phyloP scores from a whole-genome alignment of 441 rosid genomes.

The Aleurites moluccanus region DNA sequence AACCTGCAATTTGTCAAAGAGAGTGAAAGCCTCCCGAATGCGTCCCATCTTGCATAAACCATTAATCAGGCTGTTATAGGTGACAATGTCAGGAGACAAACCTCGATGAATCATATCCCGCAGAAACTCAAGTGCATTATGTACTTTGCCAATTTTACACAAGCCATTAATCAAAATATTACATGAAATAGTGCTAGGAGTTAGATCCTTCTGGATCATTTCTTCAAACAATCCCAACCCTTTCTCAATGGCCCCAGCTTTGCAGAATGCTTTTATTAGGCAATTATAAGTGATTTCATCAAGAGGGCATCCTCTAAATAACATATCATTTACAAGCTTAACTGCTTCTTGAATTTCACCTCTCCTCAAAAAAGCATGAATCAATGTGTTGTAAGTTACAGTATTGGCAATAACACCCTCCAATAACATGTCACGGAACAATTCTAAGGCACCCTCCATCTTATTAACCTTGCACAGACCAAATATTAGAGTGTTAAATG shows the following conservation, averaged over 20 bases:
- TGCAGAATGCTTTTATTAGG: conserved; percentile 66
- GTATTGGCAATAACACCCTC: conserved; percentile 81
- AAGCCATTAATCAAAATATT: conserved; percentile 72
- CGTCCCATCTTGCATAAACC: conserved; percentile 69
- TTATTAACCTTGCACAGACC: conserved; percentile 63
- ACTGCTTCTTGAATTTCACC: conserved; percentile 68
- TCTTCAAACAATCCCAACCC: conserved; percentile 73
- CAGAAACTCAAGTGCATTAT: conserved; percentile 58
- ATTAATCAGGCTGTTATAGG: conserved; percentile 73
- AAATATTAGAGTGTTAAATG: conserved; percentile 69
- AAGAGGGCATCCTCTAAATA: conserved; percentile 64
- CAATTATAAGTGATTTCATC: conserved; percentile 78
- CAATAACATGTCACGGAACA: conserved; percentile 62
- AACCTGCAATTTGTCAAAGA: conserved; percentile 56
- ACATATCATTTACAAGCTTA: conserved; percentile 77
- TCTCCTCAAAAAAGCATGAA: conserved; percentile 55
- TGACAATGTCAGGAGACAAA: conserved; percentile 66
- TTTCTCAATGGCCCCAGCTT: conserved; percentile 55
- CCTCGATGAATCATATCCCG: conserved; percentile 75
- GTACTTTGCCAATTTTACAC: conserved; percentile 57
- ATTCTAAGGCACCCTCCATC: conserved; percentile 55
- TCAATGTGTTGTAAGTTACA: conserved; percentile 77
- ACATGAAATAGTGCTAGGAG: conserved; percentile 60
- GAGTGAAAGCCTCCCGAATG: conserved; percentile 55
- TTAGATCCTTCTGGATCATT: conserved; percentile 55